Evolutionary conservation across 768 basidiomycete genomes (phyloP), one percentile per base, ranked within the genome.

Genomic region (Pulveroboletus sp.): DNA sequence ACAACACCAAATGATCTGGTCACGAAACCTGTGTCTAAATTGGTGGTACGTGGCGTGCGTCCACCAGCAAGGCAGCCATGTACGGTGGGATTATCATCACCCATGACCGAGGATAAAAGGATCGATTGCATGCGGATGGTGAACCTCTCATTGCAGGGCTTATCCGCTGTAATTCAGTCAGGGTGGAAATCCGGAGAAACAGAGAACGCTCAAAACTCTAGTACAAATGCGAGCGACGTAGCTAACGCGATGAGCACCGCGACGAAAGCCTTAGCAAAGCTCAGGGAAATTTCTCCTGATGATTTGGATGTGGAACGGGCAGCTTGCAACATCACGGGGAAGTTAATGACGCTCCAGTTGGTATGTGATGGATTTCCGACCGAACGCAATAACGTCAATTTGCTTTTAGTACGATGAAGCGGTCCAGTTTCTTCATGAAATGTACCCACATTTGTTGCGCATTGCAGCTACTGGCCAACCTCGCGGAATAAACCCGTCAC

Each of bases 241-340:
- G 60, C 73, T 14, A 69, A 72, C 7, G 63, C 69, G 8, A 57
- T 48, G 15, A 49, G 30, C 30, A 33, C 73, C 15, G 79, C 78
- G 0, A 62, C 70, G 14, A 72, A 70, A 44, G 73, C 78, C 45
- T 62, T 91, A 8, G 51, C 50, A 1, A 56, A 64, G 3, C 68
- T 91, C 38, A 71, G 88, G 43, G 61, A 59, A 30, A 45, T 78
- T 17, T 69, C 66, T 39, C 69, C 76, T 0, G 71, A 69, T 3
- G 76, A 78, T 55, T 14, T 86, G 8, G 83, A 90, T 55, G 75
- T 89, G 6, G 90, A 92, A 67, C 75, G 83, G 33, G 87, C 86
- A 2, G 89, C 85, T 1, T 75, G 76, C 43, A 83, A 82, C 50
- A 68, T 90, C 5, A 61, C 82, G 6, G 84, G 79, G 8, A 89